These are phyloP conservation scores for Diplodia sapinea DNA, from an alignment of 2,329 filamentous ascomycete species.

Conservation along the genomic window DNA sequence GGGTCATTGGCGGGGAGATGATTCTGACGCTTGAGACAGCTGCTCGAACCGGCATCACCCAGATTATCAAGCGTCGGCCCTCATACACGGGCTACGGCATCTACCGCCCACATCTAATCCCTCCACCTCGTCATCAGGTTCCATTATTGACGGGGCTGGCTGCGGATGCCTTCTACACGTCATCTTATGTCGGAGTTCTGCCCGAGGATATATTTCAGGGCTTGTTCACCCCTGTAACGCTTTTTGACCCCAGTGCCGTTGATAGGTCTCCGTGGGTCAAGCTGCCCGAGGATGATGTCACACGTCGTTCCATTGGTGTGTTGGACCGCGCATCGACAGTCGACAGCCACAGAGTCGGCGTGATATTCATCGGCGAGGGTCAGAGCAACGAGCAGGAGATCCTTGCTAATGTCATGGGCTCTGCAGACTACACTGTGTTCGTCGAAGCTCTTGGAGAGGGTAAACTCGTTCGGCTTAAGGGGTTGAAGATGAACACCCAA, in stretches of 20 bases:
- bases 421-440: slow-evolving; percentile 85
- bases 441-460: slow-evolving; percentile 81
- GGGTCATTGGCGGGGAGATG: slow-evolving; percentile 69
- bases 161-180: slow-evolving; percentile 51
- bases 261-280: slow-evolving; percentile 68
- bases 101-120: slow-evolving; percentile 45
- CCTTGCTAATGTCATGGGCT: slow-evolving; percentile 83
- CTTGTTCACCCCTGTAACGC: slow-evolving; percentile 62
- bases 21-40: slow-evolving; percentile 70
- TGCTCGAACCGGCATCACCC: slow-evolving; percentile 68
- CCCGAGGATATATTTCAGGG: slow-evolving; percentile 76
- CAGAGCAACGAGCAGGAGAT: slow-evolving; percentile 85
- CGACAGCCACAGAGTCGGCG: slow-evolving; percentile 93
- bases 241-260: slow-evolving; percentile 33
- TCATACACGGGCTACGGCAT: slow-evolving; percentile 52
- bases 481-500: slow-evolving; percentile 88
- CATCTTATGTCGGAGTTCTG: slow-evolving; percentile 66
- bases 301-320: slow-evolving; percentile 73
- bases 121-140: slow-evolving; percentile 50
- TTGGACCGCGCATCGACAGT: slow-evolving; percentile 91
- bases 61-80: slow-evolving; percentile 73
- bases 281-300: slow-evolving; percentile 73
- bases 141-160: slow-evolving; percentile 48
- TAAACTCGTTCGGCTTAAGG: slow-evolving; percentile 71
- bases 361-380: slow-evolving; percentile 88